Base-by-base conservation (phyloP, 306 rosid genomes). In the Erythrophleum fordii region DNA sequence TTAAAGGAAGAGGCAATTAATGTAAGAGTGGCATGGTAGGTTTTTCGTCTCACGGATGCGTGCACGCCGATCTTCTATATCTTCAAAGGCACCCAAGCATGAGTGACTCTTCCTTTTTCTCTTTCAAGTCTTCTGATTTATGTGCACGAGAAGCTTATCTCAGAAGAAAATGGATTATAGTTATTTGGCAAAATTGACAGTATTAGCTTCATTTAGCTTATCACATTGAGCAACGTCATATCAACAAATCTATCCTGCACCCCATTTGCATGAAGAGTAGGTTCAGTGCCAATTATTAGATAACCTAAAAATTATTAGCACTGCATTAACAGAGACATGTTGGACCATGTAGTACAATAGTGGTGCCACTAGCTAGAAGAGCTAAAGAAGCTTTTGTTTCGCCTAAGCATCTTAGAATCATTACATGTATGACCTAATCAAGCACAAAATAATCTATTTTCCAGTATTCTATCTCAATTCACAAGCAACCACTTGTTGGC, bases 401-500 rank as follows among this genome's bases (percentile, higher is more conserved):
- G 18, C 51, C 73, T 82, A 88, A 85, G 89, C 87, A 85, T 83
- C 75, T 5, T 76, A 58, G 17, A 16, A 85, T 85, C 84, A 87
- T 82, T 77, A 46, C 56, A 77, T 59, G 23, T 45, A 20, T 29
- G 52, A 20, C 77, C 35, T 69, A 22, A 56, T 1, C 14, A 65
- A 45, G 11, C 29, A 22, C 8, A 46, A 74, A 72, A 16, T 22
- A 28, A n/a, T 31, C 65, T 11, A 49, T 48, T 20, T 29, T 56
- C 69, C 61, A 46, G 0, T 58, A 67, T 67, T 67, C 11, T 80
- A 29, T 81, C 86, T 76, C 76, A 83, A 74, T 59, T 51, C 76
- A 71, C 91, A 90, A 88, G 89, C 91, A 90, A 87, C 81, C 18
- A 66, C 49, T 81, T 84, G 69, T 48, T 8, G 58, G 66, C 72